Conservation (phyloP, 192 early-diverging fungal genomes). For the Podila clonocystis region DNA sequence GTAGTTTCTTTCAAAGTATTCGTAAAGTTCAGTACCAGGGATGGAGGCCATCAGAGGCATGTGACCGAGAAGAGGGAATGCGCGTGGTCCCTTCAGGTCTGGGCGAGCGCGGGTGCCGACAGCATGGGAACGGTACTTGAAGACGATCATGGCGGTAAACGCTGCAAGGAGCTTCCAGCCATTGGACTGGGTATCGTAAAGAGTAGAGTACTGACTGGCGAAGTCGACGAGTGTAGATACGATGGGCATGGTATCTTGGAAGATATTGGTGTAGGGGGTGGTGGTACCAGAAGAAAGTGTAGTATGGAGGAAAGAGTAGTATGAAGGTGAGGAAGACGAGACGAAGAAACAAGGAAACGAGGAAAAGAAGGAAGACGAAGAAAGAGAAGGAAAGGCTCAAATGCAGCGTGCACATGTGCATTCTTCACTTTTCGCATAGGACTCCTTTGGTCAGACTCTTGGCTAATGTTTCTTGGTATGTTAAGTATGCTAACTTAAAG, state of each 20-base stretch:
- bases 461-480: too few species aligned
- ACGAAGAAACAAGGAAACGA: too few species aligned
- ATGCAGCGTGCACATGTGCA: too few species aligned
- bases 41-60: constrained; percentile 6
- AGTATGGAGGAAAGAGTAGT: too few species aligned
- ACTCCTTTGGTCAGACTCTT: too few species aligned
- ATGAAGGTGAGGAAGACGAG: background rate
- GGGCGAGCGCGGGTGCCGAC: constrained; percentile 16
- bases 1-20: constrained; percentile 17
- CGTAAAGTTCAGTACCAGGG: constrained; percentile 18
- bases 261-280: background rate
- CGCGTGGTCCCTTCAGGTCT: constrained; percentile 21
- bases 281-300: background rate
- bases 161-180: constrained; percentile 6
- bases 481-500: too few species aligned
- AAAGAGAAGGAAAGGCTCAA: too few species aligned
- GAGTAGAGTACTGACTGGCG: background rate
- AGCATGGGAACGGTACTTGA: constrained; percentile 23
- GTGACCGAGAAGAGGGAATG: constrained; percentile 19
- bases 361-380: background rate
- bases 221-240: background rate
- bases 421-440: too few species aligned
- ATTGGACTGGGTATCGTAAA: constrained; percentile 4
- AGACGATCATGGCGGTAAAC: constrained; percentile 1
- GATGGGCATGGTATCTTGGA: background rate